Evolutionary conservation across 108 stramenopile genomes (phyloP).

Genomic region (Chaetoceros tenuissimus): DNA sequence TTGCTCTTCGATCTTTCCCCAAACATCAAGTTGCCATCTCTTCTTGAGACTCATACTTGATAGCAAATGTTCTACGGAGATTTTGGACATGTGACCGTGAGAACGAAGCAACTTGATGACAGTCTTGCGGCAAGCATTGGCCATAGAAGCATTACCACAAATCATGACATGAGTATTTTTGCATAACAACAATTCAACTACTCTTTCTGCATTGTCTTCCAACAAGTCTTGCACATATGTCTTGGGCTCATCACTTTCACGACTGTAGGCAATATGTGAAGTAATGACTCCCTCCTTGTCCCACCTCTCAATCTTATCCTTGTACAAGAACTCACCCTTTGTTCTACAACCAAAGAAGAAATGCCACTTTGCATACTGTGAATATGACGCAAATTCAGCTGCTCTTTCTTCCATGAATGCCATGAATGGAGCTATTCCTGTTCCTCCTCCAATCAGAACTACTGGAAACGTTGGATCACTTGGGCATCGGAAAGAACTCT

Average conservation of each 20-base stretch:
- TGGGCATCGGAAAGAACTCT: slow-evolving; percentile 47
- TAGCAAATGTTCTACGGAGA: slow-evolving; percentile 2
- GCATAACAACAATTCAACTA: slow-evolving; percentile 2
- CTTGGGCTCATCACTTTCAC: neutral
- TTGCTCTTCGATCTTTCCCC: slow-evolving; percentile 8
- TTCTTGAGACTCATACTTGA: slow-evolving; percentile 5
- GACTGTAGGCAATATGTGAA: slow-evolving; percentile 4
- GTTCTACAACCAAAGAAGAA: slow-evolving; percentile 28
- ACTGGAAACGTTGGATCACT: slow-evolving; percentile 32
- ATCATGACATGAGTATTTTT: slow-evolving; percentile 9
- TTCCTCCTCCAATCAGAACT: slow-evolving; percentile 60
- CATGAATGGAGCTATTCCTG: slow-evolving; percentile 64
- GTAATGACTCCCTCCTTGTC: slow-evolving; percentile 4
- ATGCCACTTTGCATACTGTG: neutral
- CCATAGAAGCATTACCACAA: slow-evolving; percentile 19
- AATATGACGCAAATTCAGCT: neutral
- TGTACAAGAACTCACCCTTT: slow-evolving; percentile 8
- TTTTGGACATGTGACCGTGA: slow-evolving; percentile 8
- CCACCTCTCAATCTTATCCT: slow-evolving; percentile 1
- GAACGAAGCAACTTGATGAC: neutral
- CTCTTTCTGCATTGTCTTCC: neutral
- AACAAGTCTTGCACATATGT: slow-evolving; percentile 19
- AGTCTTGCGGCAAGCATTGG: slow-evolving; percentile 8
- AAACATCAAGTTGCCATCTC: slow-evolving; percentile 15
- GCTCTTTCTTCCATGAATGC: slow-evolving; percentile 54